Evolutionary conservation across 805 yeast genomes (phyloP).

Genomic region (Metschnikowia hibisci): DNA sequence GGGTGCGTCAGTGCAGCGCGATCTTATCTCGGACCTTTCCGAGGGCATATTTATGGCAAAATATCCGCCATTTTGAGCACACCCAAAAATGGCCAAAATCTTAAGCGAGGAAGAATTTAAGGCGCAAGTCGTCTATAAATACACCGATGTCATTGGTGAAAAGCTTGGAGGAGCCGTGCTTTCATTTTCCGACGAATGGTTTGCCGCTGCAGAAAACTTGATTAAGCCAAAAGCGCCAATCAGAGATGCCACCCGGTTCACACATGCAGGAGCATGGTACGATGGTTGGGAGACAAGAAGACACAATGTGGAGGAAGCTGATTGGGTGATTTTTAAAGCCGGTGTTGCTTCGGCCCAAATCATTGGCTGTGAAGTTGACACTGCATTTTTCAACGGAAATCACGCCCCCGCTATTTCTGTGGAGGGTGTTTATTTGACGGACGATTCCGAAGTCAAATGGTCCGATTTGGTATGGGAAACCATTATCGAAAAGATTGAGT

Average conservation of each 20-base stretch:
- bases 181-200: conserved; percentile 84
- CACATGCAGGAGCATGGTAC: conserved; percentile 91
- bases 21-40: conserved; percentile 2
- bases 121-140: conserved; percentile 44
- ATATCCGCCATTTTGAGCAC: background rate
- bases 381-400: conserved; percentile 92
- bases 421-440: conserved; percentile 54
- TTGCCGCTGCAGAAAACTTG: conserved; percentile 86
- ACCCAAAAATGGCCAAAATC: conserved; percentile 15
- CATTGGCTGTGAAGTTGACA: conserved; percentile 85
- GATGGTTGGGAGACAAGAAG: conserved; percentile 99
- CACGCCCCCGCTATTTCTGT: conserved; percentile 90
- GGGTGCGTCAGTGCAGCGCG: background rate
- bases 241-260: conserved; percentile 74
- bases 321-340: conserved; percentile 78
- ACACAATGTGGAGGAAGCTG: conserved; percentile 80
- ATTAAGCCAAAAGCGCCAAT: conserved; percentile 78
- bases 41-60: background rate
- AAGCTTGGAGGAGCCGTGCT: conserved; percentile 77
- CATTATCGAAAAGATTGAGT: conserved; percentile 65
- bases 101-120: conserved; percentile 38
- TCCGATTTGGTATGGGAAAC: conserved; percentile 56
- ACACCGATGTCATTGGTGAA: conserved; percentile 78
- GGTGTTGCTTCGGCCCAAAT: conserved; percentile 82
- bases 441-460: conserved; percentile 27